Evolutionary conservation across 441 rosid genomes (phyloP), one percentile per base, ranked within the genome.

Genomic region (Syzygium malaccense): DNA sequence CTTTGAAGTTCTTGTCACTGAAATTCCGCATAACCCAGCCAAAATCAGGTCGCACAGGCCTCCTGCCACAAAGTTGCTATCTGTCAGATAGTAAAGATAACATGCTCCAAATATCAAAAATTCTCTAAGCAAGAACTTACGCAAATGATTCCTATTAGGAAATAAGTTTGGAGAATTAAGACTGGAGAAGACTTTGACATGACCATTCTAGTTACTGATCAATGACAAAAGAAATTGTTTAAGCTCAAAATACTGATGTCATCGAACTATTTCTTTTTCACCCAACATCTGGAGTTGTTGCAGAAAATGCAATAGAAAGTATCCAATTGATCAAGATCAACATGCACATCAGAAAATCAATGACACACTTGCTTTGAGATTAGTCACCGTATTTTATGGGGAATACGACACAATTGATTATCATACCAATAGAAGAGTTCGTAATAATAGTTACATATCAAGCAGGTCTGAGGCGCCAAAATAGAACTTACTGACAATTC

Each of bases 341-440:
- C 49, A 5, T 11, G 80, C 80, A 5, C 48, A 33, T 20, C 80
- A 71, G 80, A 37, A 71, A 10, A 5, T 37, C 37, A 20, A 71
- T 20, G 80, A 68, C 19, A 33, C 26, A 10, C 23, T 1, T n/a
- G 68, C 68, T 64, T n/a, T 3, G 14, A 62, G n/a, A 62, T 62
- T 8, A 0, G n/a, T 62, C 19, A n/a, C 68, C 19, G 11, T 2
- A 18, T n/a, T n/a, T 1, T 1, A 32, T 32, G 8, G 0, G 18
- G 79, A 45, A 33, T 68, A 68, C 2, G 7, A 32, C 2, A 20
- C 26, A 23, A 0, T 41, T 23, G 23, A 30, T 64, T 4, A 4
- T 30, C 23, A 30, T 62, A 33, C 15, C 4, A 10, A 66, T 23
- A 68, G 64, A 58, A 58, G 6, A 58, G 14, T 11, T 25, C 14